Base-by-base conservation (phyloP, 2,329 filamentous ascomycete species). In the Pleoardoris graminearum region DNA sequence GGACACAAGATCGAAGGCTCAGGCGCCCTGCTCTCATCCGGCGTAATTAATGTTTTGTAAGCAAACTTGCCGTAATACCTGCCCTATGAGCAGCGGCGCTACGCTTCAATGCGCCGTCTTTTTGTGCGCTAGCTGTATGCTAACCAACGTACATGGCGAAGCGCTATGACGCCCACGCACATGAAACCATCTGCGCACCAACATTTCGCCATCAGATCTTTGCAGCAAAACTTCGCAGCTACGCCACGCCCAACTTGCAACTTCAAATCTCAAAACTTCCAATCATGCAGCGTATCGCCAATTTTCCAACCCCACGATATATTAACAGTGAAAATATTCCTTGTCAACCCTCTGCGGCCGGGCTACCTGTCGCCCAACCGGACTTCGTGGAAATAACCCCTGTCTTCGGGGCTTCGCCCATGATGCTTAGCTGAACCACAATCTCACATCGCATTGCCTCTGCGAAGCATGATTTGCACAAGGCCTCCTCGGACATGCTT, bases 21-120 rank as follows among this genome's bases (percentile, higher is more conserved):
- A 36, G 19, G 30, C 30, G n/a, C 10, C 1, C 21, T 3, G 43
- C 29, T 46, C 30, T 25, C 36, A 36, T 25, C 42, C 29, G 17
- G 21, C n/a, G 30, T 35, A 46, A 46, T 35, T 46, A 36, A 46
- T 27, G 14, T n/a, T 21, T 36, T 14, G 42, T 45, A 19, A 45
- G 30, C 30, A 25, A 14, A n/a, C 8, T 19, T 25, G 16, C 4
- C n/a, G 14, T 11, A n/a, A 14, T 16, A 35, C 14, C 5, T 16
- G 14, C 21, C 14, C 43, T 25, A n/a, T 25, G 5, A 33, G 17
- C n/a, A 12, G 17, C 3, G n/a, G 19, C 14, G 5, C 14, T 17
- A 11, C 10, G 5, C 11, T 19, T 22, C 22, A 38, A 19, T 19
- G 36, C 10, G 43, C 7, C 22, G 21, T 10, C 11, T n/a, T 25